A percentile compares a stretch with the other conserved stretches of the same genome.
These are phyloP conservation scores for Bruguiera hainesii DNA, from an alignment of 441 rosid genomes.

Conservation along the genomic window DNA sequence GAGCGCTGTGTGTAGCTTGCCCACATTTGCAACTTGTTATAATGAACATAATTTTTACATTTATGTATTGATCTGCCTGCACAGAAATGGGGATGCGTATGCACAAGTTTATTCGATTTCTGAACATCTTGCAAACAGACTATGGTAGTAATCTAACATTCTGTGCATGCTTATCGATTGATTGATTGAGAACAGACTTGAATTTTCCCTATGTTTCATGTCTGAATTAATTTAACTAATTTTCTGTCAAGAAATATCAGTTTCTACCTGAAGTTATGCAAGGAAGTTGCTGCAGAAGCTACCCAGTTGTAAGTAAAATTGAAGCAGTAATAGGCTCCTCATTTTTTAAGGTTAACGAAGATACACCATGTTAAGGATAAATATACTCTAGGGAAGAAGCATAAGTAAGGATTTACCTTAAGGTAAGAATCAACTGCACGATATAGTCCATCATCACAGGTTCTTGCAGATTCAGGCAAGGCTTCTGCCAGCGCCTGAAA, in stretches of 20 bases:
- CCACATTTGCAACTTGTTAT: slow-evolving; percentile 2
- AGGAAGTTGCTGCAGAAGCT: not conserved
- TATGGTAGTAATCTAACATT: not conserved
- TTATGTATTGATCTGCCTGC: not conserved
- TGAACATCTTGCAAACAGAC: not conserved
- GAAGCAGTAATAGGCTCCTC: not conserved
- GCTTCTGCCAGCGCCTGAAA: slow-evolving; percentile 97
- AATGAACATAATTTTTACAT: not conserved
- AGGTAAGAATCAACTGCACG: slow-evolving; percentile 94
- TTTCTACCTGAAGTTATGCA: not conserved
- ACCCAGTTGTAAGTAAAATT: not conserved
- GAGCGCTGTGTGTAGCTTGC: not conserved
- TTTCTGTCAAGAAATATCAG: not conserved
- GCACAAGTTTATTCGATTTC: not conserved
- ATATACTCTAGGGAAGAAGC: not conserved
- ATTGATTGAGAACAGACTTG: too few species aligned
- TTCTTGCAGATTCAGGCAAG: slow-evolving; percentile 88
- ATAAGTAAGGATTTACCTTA: slow-evolving; percentile 45
- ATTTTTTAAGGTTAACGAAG: not conserved
- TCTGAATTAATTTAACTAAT: too few species aligned
- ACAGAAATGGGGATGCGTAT: not conserved
- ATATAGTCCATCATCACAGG: slow-evolving; percentile 92
- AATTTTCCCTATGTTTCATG: too few species aligned
- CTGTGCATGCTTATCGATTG: not conserved
- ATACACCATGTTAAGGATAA: not conserved